Conservation (phyloP, 108 stramenopile species). For the Fragilariopsis cylindrus region DNA sequence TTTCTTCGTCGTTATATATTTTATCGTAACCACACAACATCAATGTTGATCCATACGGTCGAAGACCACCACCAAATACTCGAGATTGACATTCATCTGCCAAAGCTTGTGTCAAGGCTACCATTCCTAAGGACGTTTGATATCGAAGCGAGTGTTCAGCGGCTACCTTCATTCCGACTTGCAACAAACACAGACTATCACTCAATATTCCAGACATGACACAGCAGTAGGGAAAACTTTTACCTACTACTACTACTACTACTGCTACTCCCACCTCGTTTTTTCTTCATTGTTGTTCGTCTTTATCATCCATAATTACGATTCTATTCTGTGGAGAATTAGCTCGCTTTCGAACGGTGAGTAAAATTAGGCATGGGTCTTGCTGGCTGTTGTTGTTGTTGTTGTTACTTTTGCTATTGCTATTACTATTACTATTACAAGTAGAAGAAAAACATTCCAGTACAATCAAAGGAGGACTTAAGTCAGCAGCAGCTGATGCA, state of each 20-base stretch:
- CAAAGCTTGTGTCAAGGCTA: constrained; percentile 37
- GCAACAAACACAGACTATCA: constrained; percentile 58
- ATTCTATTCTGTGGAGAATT: constrained; percentile 29
- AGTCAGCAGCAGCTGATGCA: constrained; percentile 58
- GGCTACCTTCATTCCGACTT: constrained; percentile 30
- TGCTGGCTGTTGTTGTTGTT: not conserved
- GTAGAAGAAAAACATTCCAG: constrained; percentile 25
- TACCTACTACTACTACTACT: not conserved
- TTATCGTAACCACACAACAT: constrained; percentile 49
- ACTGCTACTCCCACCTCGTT: not conserved
- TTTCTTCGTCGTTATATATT: constrained; percentile 1
- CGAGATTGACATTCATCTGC: constrained; percentile 72
- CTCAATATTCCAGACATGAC: constrained; percentile 70
- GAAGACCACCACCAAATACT: constrained; percentile 77
- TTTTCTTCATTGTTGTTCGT: not conserved
- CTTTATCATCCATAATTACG: constrained; percentile 12
- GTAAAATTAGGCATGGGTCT: constrained; percentile 18
- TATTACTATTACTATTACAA: not conserved
- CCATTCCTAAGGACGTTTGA: constrained; percentile 20
- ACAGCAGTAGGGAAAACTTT: constrained; percentile 21
- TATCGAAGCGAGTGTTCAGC: constrained; percentile 23
- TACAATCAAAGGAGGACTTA: constrained; percentile 58
- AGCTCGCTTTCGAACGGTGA: constrained; percentile 13
- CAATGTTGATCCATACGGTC: constrained; percentile 71
- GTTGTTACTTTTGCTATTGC: not conserved